Evolutionary conservation across 31 red algal genomes (phyloP), one percentile per base, ranked within the genome.

Genomic region (Odonthalia washingtoniensis): DNA sequence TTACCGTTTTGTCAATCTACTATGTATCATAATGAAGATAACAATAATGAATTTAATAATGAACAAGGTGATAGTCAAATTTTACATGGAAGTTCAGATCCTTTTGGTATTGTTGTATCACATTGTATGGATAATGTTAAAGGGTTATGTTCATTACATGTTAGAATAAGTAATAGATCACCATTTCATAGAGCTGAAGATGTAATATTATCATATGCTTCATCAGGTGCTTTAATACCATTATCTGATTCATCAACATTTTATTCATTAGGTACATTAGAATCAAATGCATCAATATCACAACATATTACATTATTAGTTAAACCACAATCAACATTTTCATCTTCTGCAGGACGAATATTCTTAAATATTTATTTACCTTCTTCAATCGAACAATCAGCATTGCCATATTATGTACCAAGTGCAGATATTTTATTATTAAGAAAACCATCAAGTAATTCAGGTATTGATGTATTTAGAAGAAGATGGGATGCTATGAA

Each of bases 401-500:
- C 80, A 30, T 49, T 90, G 12, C 86, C 92, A 16, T 94, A 94
- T 65, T 86, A 86, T 65, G 80, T 94, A 43, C 86, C 92, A 28
- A 89, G 86, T 62, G 83, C 85, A 45, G 92, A 94, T 76, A 86
- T 94, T 33, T 73, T 94, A 18, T 45, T 94, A 2, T 70, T 94
- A 9, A 70, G 92, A n/a, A 74, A 40, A 36, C 86, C 87, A 43
- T 63, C 87, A 1, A 28, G 65, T 35, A 80, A 72, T 73, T 85
- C 92, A 1, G 92, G 85, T 5, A 75, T 86, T 46, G 92, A 94
- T 57, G 92, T 94, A 38, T 94, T 89, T 77, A 44, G 92, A 42
- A 63, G 92, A 28, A 69, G 92, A 70, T 94, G 92, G 92, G 92
- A 94, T 74, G 64, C 83, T 65, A 89, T 94, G 86, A 77, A 86